Base-by-base conservation (phyloP, 2,329 filamentous ascomycete genomes). In the Clonostachys sp. region DNA sequence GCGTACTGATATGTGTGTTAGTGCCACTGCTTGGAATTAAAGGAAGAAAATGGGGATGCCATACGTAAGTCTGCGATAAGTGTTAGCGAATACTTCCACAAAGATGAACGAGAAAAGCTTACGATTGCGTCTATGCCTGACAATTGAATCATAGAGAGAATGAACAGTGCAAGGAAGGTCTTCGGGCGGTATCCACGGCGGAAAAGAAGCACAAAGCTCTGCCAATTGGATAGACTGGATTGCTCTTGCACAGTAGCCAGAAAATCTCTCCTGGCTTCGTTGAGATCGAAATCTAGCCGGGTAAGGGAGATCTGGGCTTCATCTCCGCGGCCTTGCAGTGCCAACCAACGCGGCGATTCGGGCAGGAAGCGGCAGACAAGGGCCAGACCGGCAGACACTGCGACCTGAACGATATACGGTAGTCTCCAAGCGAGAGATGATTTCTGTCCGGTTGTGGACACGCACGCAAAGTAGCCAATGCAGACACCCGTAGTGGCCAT, bases 61-160 rank as follows among this genome's bases (percentile, higher is more conserved):
- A 7, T 12, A 38, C 12, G 8, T 30, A 30, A 3, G 24, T 30
- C 24, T 30, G 24, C 9, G 8, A 30, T 10, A 9, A 46, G 18
- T n/a, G 42, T 45, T 35, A 45, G 42, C 20, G 5, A 30, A 8
- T 17, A 17, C 3, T 16, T 42, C 24, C 3, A 16, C 7, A 5
- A 42, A 20, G 9, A 9, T 14, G 16, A 3, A 30, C 24, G 16
- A 14, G 24, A 14, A 24, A 5, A 17, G 65, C 72, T 58, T 57
- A 80, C 78, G 49, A 85, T 73, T 1, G 77, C 81, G 52, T 86
- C 82, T 44, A 85, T 84, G 0, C 82, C 81, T 30, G 70, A 77
- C 0, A 84, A 62, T 53, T 86, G 82, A 34, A 80, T 71, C 70
- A 83, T 80, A 2, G 68, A 73, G 58, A 84, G 73, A 45, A 83